Conservation (phyloP, 1,139 yeast genomes). For the Blastobotrys buckinghamii region DNA sequence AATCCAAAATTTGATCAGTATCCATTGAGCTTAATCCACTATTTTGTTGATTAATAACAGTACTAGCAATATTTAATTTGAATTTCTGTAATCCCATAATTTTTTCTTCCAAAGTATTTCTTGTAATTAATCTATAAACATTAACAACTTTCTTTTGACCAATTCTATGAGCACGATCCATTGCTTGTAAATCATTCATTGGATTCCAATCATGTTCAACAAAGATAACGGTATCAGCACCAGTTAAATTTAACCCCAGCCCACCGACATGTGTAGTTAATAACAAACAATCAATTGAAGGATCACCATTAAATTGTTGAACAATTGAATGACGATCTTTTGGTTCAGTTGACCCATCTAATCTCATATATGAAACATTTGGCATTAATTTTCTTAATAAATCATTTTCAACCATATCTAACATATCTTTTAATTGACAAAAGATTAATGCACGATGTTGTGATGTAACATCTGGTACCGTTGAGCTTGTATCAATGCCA, state of each 20-base stretch:
- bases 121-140: slow-evolving; percentile 87
- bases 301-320: slow-evolving; percentile 88
- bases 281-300: slow-evolving; percentile 87
- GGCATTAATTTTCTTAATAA: slow-evolving; percentile 81
- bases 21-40: slow-evolving; percentile 95
- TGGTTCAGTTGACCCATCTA: slow-evolving; percentile 94
- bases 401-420: slow-evolving; percentile 92
- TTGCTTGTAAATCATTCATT: slow-evolving; percentile 98
- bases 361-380: slow-evolving; percentile 85
- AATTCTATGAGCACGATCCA: slow-evolving; percentile 98
- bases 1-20: slow-evolving; percentile 85
- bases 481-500: slow-evolving; percentile 45
- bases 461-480: slow-evolving; percentile 48
- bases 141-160: slow-evolving; percentile 98
- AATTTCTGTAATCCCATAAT: slow-evolving; percentile 98
- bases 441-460: slow-evolving; percentile 94
- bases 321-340: slow-evolving; percentile 89
- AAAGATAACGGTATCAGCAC: slow-evolving; percentile 97
- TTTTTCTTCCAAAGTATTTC: slow-evolving; percentile 90
- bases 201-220: slow-evolving; percentile 99
- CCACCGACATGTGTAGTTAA: slow-evolving; percentile 98
- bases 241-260: slow-evolving; percentile 90
- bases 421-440: slow-evolving; percentile 96
- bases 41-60: slow-evolving; percentile 94
- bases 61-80: slow-evolving; percentile 95